Evolutionary conservation across 805 yeast genomes (phyloP).

Genomic region (Candida mattraensis): DNA sequence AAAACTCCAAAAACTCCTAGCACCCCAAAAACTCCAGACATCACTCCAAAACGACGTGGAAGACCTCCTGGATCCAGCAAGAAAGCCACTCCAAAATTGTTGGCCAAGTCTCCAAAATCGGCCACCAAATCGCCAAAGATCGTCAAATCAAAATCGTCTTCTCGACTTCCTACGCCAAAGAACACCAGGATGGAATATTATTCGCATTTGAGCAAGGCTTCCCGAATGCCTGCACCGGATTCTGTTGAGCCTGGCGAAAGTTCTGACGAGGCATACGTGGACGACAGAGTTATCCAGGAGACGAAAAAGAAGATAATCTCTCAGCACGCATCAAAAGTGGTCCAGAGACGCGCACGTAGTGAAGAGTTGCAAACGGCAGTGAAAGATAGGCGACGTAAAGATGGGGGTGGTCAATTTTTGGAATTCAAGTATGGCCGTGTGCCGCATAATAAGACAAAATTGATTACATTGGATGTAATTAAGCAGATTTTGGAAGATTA

Average conservation of each 20-base stretch:
- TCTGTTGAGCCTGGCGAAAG: no score
- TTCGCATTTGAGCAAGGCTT: no score
- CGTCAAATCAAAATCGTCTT: no score
- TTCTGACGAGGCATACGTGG: slow-evolving; percentile 13
- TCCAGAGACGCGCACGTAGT: slow-evolving; percentile 6
- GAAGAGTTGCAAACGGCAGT: slow-evolving; percentile 4
- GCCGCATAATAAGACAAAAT: slow-evolving; percentile 28
- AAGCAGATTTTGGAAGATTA: slow-evolving; percentile 32
- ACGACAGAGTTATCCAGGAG: slow-evolving; percentile 5
- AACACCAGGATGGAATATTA: background rate
- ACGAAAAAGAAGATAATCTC: slow-evolving; percentile 7
- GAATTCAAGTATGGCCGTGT: slow-evolving; percentile 28
- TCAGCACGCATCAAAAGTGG: slow-evolving; percentile 7
- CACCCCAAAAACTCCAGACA: slow-evolving; percentile 1
- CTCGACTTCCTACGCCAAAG: no score
- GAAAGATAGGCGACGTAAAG: slow-evolving; percentile 16
- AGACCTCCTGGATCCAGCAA: slow-evolving; percentile 1
- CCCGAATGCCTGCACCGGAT: no score
- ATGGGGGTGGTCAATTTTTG: slow-evolving; percentile 9
- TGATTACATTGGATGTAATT: slow-evolving; percentile 36
- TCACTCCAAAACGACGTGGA: slow-evolving; percentile 1
- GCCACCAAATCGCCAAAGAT: no score
- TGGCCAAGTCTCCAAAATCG: no score
- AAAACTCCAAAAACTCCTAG: background rate
- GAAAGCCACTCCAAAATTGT: slow-evolving; percentile 1